Percentiles rank a stretch among this genome's conserved stretches.
These are phyloP conservation scores for Penicillium cinerascens DNA, from an alignment of 495 filamentous ascomycete species.

Conservation along the genomic window DNA sequence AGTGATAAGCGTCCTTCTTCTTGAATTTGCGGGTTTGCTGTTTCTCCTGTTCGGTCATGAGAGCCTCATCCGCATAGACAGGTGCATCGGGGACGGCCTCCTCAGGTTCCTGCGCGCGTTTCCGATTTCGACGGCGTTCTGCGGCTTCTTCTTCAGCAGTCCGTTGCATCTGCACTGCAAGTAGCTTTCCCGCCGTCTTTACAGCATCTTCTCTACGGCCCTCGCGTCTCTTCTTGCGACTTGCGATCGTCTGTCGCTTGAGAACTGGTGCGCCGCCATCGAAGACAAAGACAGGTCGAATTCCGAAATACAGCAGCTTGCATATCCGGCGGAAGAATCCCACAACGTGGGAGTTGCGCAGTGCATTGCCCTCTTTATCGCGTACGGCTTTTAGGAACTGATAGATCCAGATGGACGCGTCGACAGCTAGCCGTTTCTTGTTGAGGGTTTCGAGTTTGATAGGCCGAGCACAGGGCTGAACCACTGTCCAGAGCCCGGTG, in stretches of 20 bases:
- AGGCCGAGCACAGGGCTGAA: conserved; percentile 78
- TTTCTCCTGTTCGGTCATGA: conserved; percentile 75
- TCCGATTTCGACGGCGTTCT: conserved; percentile 52
- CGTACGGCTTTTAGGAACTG: conserved; percentile 98
- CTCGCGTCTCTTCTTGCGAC: conserved; percentile 74
- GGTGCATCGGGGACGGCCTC: conserved; percentile 68
- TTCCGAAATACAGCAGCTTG: conserved; percentile 94
- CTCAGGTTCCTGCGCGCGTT: conserved; percentile 51
- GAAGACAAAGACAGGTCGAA: conserved; percentile 96
- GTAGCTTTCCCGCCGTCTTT: conserved; percentile 80
- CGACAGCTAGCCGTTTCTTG: conserved; percentile 89
- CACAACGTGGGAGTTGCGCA: conserved; percentile 91
- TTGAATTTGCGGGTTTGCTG: conserved; percentile 71
- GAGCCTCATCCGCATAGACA: conserved; percentile 84
- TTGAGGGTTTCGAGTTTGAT: conserved; percentile 96
- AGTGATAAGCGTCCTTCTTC: conserved; percentile 91
- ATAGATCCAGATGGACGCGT: conserved; percentile 99
- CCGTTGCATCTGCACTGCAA: conserved; percentile 90
- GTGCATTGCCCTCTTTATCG: conserved; percentile 95
- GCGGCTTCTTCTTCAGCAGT: conserved; percentile 78
- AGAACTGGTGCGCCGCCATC: conserved; percentile 90
- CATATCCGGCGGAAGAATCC: conserved; percentile 98
- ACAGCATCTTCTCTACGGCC: conserved; percentile 90
- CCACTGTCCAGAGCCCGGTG: conserved; percentile 91
- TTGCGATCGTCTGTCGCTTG: conserved; percentile 85